Percentiles rank a stretch among this genome's conserved stretches.
Evolutionary conservation across 2,329 filamentous ascomycete species (phyloP).

Genomic region (Sclerotinia sclerotiorum): DNA sequence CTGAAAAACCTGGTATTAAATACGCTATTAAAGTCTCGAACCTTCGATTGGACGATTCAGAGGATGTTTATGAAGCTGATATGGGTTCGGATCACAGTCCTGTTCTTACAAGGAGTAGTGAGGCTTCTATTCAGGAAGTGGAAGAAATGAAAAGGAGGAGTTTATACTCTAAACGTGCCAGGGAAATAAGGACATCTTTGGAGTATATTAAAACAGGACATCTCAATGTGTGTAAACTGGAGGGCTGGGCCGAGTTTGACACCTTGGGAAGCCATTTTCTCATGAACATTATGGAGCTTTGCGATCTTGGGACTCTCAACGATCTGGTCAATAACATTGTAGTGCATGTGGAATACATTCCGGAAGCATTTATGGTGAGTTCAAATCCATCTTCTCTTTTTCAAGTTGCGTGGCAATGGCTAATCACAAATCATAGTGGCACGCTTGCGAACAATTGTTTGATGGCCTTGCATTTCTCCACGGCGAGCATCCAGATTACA

Average conservation of each 20-base stretch:
- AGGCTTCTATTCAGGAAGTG: not conserved
- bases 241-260: not conserved
- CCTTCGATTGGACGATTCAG: not conserved
- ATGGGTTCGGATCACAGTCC: slow-evolving; percentile 12
- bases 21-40: slow-evolving; percentile 9
- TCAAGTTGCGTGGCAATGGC: not conserved
- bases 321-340: not conserved
- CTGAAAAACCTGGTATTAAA: not conserved
- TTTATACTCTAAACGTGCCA: not conserved
- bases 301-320: not conserved
- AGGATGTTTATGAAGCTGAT: not conserved
- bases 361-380: slow-evolving; percentile 11
- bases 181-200: slow-evolving; percentile 4
- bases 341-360: not conserved
- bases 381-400: not conserved
- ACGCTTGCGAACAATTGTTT: slow-evolving; percentile 16
- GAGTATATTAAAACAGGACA: slow-evolving; percentile 8
- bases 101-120: not conserved
- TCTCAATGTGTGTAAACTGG: slow-evolving; percentile 1
- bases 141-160: not conserved
- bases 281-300: slow-evolving; percentile 4
- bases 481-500: slow-evolving; percentile 17
- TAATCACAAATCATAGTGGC: slow-evolving; percentile 13
- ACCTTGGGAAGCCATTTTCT: not conserved
- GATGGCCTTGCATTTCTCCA: slow-evolving; percentile 17